Base-by-base conservation (phyloP, 1,139 yeast species). In the Protomyces gravidus region DNA sequence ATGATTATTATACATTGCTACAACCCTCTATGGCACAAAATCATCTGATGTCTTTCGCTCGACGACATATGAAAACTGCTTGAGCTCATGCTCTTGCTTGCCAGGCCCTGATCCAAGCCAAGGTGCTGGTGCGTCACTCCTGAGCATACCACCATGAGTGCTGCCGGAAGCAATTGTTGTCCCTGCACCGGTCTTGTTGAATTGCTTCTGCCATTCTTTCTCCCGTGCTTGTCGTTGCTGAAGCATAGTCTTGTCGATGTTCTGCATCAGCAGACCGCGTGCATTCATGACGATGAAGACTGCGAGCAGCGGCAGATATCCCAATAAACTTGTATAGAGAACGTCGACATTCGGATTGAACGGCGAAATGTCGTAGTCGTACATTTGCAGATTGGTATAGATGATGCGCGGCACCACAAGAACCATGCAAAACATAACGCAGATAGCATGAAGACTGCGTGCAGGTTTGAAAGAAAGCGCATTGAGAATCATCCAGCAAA, bases 331-430 rank as follows among this genome's bases (percentile, higher is more conserved):
- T n/a, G 55, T 39, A 28, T 55, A 48, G 28, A 36, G 40, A 36
- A 30, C 55, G 19, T 39, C 25, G 45, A 55, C 59, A n/a, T 27
- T 19, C 15, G 55, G 53, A 15, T 55, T 55, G 55, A 55, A 49
- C 6, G 59, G 42, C 9, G 55, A 48, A 19, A 55, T 27, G 26
- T 49, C 11, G 13, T 47, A 50, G 9, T 33, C 21, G 49, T 49
- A 48, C 53, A 55, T 55, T 6, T 50, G 51, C 42, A 36, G 39
- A n/a, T 45, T 53, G 15, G 58, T 53, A 51, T 53, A 55, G 42
- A 55, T 15, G 45, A 49, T 25, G 15, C 59, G 59, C 1, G 32
- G 28, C n/a, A 27, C 2, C 6, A 27, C 28, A 19, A 45, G 19
- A 19, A 15, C 48, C 32, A 27, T 45, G 32, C 48, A 45, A 45